Evolutionary conservation across 2,329 filamentous ascomycete species (phyloP), one percentile per base, ranked within the genome.

Genomic region (Ascochyta clinopodiicola): DNA sequence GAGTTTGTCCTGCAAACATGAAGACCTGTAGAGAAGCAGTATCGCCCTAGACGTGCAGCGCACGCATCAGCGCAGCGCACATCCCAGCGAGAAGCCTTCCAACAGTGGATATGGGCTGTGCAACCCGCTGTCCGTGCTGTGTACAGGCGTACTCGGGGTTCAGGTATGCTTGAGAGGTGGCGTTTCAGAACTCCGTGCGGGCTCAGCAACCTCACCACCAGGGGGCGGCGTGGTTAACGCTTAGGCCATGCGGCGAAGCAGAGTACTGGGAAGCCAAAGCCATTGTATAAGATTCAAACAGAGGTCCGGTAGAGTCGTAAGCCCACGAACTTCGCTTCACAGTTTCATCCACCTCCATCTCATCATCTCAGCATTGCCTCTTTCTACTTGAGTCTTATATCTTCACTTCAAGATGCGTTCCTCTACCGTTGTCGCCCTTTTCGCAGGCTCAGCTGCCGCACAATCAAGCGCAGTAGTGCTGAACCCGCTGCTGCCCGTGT

Each of bases 391-490:
- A 45, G 13, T 42, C 21, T 37, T 21, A 25, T 12, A 34, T 27
- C 25, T 31, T 19, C 24, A 21, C 10, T 36, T 38, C 49, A 57
- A 39, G 17, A 69, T 69, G 65, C 64, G 56, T 50, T 60, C 63
- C 27, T 57, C 57, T 21, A 63, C 49, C 9, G 52, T 58, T 35
- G 19, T 61, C 35, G 51, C 56, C 9, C 44, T 67, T 13, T 57
- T 68, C 15, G 58, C 62, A n/a, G 59, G 55, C 42, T 57, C 63
- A 31, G 63, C 42, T 31, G 44, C 59, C 6, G 65, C 65, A 25
- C 64, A 68, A 40, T 59, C 60, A 17, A 21, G 36, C 40, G 64
- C 57, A 1, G 51, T 60, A 9, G 38, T 70, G 8, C n/a, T 69
- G 37, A 64, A 67, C 25, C 34, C 59, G 3, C 47, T 57, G 32